These are phyloP conservation scores for Aspergillus novofumigatus DNA, from an alignment of 2,329 filamentous ascomycete species.

Conservation along the genomic window DNA sequence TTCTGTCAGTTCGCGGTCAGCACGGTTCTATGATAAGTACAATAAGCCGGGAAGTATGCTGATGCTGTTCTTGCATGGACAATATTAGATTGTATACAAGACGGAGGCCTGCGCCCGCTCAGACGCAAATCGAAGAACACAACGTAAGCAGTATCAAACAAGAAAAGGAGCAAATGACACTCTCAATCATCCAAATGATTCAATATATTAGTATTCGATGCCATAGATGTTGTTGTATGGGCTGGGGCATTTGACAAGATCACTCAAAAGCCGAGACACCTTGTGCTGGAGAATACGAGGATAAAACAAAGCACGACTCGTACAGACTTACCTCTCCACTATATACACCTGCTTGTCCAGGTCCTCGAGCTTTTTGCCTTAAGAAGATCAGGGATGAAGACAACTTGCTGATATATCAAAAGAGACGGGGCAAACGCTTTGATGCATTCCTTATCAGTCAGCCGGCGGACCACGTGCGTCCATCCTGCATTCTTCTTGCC, in stretches of 20 bases:
- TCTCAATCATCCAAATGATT: too few relatives aligned
- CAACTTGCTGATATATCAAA: neutral
- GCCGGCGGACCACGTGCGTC: neutral
- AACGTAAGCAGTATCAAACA: too few relatives aligned
- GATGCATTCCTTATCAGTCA: constrained; percentile 1
- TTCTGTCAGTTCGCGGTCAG: neutral
- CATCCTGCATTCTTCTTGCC: neutral
- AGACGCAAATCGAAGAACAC: too few relatives aligned
- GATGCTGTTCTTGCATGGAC: neutral
- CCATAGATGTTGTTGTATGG: too few relatives aligned
- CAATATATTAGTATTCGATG: too few relatives aligned
- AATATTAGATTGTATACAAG: neutral
- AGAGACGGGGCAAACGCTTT: neutral
- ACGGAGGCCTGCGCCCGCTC: neutral
- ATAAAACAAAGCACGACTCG: neutral
- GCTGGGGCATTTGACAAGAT: too few relatives aligned
- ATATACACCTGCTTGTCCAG: neutral
- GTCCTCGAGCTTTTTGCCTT: neutral
- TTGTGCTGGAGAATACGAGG: neutral
- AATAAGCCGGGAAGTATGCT: neutral
- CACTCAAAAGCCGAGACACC: neutral
- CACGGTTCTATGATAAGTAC: neutral
- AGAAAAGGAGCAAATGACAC: too few relatives aligned
- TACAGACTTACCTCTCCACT: neutral
- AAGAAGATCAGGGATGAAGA: neutral